Base-by-base conservation (phyloP, 2,329 filamentous ascomycete genomes). In the Dactylonectria estremocensis region DNA sequence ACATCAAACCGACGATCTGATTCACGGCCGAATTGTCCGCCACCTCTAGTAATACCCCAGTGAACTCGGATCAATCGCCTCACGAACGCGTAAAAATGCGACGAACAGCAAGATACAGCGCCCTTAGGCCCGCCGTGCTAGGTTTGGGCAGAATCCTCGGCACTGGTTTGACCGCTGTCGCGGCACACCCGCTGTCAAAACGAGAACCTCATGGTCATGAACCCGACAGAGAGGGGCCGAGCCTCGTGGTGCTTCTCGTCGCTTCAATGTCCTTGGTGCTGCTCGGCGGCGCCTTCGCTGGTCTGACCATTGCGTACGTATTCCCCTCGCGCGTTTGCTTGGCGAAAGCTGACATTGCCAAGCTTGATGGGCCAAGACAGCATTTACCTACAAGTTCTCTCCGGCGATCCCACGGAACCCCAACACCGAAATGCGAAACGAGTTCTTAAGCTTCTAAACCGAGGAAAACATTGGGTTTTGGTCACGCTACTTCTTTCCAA, bases 391-490 rank as follows among this genome's bases (percentile, higher is more conserved):
- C 96, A 98, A 82, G 96, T 99, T 71, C 92, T 99, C 71, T 91
- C 95, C 58, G 91, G 92, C 46, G 97, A 96, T 61, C 91, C 93
- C 52, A 92, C 94, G 80, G 94, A 92, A 62, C 86, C 91, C n/a
- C 95, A 98, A 82, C 92, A 91, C 77, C 94, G 91, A 78, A 94
- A 98, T 78, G 96, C 96, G 1, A 89, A 88, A 64, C 92, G 90
- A 71, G 96, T 99, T 11, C 87, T 96, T 74, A 87, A 90, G 49
- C 85, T 99, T 31, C 83, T 99, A 63, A 90, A 94, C 71, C 92
- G 89, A 75, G 96, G 96, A 76, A 99, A 99, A 81, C 96, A 99
- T 82, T 99, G 96, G 96, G 95, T 99, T 20, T 86, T 99, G 64
- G 96, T 99, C 61, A 98, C 96, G 3, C 84, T 99, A 28, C 88